phyloP scores from a whole-genome alignment of 2,329 filamentous ascomycete species.

The Lojkania enalia region DNA sequence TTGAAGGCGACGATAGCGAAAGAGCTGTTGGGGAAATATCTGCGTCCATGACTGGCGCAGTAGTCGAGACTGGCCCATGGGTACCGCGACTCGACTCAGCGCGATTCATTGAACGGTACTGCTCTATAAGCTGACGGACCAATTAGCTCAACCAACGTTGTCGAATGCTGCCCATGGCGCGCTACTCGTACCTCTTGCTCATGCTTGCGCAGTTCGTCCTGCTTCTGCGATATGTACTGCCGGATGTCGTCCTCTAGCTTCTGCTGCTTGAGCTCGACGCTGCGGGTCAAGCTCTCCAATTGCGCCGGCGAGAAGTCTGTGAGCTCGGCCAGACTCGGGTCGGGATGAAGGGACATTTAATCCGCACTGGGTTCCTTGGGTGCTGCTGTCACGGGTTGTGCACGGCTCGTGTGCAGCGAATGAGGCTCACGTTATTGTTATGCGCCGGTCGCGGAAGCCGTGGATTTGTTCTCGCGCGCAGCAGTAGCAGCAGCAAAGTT shows the following conservation, averaged over 20 bases:
- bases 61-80: not conserved
- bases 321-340: conserved; percentile 36
- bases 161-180: conserved; percentile 6
- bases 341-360: conserved; percentile 38
- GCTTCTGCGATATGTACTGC: conserved; percentile 38
- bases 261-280: conserved; percentile 40
- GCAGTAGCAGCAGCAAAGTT: conserved; percentile 14
- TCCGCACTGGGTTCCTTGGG: conserved; percentile 12
- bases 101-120: conserved; percentile 37
- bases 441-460: conserved; percentile 4
- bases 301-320: conserved; percentile 36
- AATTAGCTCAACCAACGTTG: conserved; percentile 26
- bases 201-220: conserved; percentile 36
- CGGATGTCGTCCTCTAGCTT: conserved; percentile 42
- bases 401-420: conserved; percentile 15
- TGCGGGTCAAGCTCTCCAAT: conserved; percentile 36
- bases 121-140: conserved; percentile 39
- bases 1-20: not conserved
- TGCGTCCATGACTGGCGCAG: not conserved
- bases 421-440: conserved; percentile 12
- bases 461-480: conserved; percentile 9
- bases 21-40: conserved; percentile 1
- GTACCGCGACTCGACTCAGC: conserved; percentile 12
- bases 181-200: conserved; percentile 33
- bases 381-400: conserved; percentile 25